Evolutionary conservation across 1,284 basidiomycete genomes (phyloP).

Genomic region (Trichosporon ovoides): DNA sequence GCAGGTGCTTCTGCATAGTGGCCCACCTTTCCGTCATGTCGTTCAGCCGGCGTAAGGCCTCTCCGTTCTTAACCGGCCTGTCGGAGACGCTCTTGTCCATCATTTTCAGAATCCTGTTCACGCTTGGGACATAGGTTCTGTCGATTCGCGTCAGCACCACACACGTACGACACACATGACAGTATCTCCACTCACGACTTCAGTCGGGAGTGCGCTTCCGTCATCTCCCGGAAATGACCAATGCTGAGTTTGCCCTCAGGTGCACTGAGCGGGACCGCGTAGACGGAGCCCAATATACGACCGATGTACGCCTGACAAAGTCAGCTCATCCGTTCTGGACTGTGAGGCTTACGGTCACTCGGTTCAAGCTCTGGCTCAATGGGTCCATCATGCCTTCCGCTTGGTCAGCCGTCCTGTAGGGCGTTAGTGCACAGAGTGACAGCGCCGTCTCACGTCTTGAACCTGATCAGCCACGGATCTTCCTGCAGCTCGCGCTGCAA

Average conservation of each 20-base stretch:
- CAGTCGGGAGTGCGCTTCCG: slow-evolving; percentile 32
- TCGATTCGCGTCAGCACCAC: slow-evolving; percentile 53
- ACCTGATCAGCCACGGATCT: slow-evolving; percentile 93
- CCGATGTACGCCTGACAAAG: slow-evolving; percentile 30
- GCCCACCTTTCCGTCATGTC: slow-evolving; percentile 33
- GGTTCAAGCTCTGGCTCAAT: slow-evolving; percentile 62
- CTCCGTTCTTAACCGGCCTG: slow-evolving; percentile 87
- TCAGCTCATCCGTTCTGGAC: slow-evolving; percentile 3
- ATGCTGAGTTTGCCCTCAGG: slow-evolving; percentile 30
- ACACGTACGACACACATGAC: not conserved
- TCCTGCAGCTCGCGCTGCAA: slow-evolving; percentile 86
- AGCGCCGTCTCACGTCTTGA: slow-evolving; percentile 62
- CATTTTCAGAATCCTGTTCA: slow-evolving; percentile 83
- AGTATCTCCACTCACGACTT: slow-evolving; percentile 20
- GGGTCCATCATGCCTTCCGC: slow-evolving; percentile 95
- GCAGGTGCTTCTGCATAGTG: slow-evolving; percentile 27
- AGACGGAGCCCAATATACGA: slow-evolving; percentile 21
- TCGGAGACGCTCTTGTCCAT: slow-evolving; percentile 88
- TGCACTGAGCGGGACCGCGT: slow-evolving; percentile 24
- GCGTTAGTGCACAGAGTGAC: slow-evolving; percentile 4
- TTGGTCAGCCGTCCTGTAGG: slow-evolving; percentile 57
- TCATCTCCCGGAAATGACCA: slow-evolving; percentile 22
- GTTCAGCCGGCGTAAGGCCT: slow-evolving; percentile 65
- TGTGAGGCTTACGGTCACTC: slow-evolving; percentile 28
- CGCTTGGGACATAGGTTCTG: slow-evolving; percentile 72